phyloP scores from a whole-genome alignment of 2,329 filamentous ascomycete genomes.

The Aureobasidium melanogenum region DNA sequence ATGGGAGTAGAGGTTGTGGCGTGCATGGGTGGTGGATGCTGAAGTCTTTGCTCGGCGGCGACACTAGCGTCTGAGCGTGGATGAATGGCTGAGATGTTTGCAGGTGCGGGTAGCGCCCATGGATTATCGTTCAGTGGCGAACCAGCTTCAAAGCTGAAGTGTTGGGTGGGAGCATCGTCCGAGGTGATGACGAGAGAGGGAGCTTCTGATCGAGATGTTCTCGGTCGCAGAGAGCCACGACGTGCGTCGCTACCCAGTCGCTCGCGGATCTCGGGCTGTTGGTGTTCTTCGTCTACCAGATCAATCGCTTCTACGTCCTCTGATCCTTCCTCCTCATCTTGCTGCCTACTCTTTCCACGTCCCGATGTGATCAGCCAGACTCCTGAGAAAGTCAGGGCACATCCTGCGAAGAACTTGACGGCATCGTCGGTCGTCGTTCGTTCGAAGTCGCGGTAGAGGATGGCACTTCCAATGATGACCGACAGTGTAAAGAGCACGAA shows the following conservation, averaged over 20 bases:
- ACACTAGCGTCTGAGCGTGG: conserved; percentile 18
- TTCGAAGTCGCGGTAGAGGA: conserved; percentile 93
- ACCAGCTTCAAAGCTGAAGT: conserved; percentile 8
- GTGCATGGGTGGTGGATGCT: conserved; percentile 23
- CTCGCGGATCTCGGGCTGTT: conserved; percentile 21
- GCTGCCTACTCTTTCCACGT: conserved; percentile 50
- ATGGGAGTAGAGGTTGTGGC: conserved; percentile 28
- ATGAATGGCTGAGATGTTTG: conserved; percentile 24
- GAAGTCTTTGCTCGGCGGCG: conserved; percentile 14
- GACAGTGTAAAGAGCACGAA: conserved; percentile 95
- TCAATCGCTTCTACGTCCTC: conserved; percentile 35
- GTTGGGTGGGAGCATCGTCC: conserved; percentile 2
- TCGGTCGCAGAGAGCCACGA: background rate
- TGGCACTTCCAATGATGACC: conserved; percentile 86
- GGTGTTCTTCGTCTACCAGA: conserved; percentile 31
- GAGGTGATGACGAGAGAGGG: conserved; percentile 19
- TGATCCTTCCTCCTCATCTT: conserved; percentile 33
- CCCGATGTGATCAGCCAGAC: conserved; percentile 97
- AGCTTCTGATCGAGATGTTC: conserved; percentile 13
- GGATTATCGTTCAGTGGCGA: conserved; percentile 8
- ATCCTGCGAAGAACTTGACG: conserved; percentile 80
- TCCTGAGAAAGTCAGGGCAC: conserved; percentile 83
- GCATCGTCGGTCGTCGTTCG: conserved; percentile 65
- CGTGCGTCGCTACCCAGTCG: conserved; percentile 13
- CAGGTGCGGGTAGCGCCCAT: conserved; percentile 14